Conservation (phyloP, 805 yeast species). For the Candida cerambycidarum region DNA sequence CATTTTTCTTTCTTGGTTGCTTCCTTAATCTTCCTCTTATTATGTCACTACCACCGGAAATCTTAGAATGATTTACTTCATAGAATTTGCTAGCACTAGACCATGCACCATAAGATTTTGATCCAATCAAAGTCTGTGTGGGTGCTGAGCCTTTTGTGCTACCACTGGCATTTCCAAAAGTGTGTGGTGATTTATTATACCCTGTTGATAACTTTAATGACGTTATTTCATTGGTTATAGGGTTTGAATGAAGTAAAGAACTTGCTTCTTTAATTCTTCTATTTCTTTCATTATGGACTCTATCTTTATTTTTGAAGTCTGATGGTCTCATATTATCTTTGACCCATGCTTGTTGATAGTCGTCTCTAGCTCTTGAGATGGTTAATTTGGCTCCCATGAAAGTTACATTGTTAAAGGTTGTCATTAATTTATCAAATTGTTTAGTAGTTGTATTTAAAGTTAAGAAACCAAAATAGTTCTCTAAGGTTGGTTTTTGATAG, state of each 20-base stretch:
- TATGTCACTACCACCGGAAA: slow-evolving; percentile 39
- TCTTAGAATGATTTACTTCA: slow-evolving; percentile 26
- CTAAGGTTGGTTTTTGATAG: slow-evolving; percentile 54
- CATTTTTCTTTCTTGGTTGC: slow-evolving; percentile 47
- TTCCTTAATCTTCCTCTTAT: slow-evolving; percentile 62
- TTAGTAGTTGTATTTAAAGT: slow-evolving; percentile 53
- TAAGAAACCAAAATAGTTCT: slow-evolving; percentile 63
- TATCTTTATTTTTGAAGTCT: slow-evolving; percentile 14
- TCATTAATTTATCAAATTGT: slow-evolving; percentile 49
- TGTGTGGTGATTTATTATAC: slow-evolving; percentile 35
- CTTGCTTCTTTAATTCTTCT: slow-evolving; percentile 46
- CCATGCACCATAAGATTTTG: slow-evolving; percentile 39
- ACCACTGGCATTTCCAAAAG: slow-evolving; percentile 29
- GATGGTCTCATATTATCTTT: slow-evolving; percentile 46
- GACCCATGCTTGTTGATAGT: slow-evolving; percentile 46
- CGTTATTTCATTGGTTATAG: slow-evolving; percentile 20
- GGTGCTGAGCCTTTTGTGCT: slow-evolving; percentile 38
- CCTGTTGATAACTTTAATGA: slow-evolving; percentile 22
- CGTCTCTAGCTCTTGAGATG: slow-evolving; percentile 62
- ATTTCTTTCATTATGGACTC: slow-evolving; percentile 27
- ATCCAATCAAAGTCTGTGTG: slow-evolving; percentile 27
- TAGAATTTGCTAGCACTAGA: slow-evolving; percentile 23
- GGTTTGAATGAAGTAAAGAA: slow-evolving; percentile 21
- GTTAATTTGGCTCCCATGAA: slow-evolving; percentile 72
- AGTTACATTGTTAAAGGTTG: slow-evolving; percentile 64